These are phyloP conservation scores for Podosphaera leucotricha DNA, from an alignment of 2,329 filamentous ascomycete species.

Conservation along the genomic window DNA sequence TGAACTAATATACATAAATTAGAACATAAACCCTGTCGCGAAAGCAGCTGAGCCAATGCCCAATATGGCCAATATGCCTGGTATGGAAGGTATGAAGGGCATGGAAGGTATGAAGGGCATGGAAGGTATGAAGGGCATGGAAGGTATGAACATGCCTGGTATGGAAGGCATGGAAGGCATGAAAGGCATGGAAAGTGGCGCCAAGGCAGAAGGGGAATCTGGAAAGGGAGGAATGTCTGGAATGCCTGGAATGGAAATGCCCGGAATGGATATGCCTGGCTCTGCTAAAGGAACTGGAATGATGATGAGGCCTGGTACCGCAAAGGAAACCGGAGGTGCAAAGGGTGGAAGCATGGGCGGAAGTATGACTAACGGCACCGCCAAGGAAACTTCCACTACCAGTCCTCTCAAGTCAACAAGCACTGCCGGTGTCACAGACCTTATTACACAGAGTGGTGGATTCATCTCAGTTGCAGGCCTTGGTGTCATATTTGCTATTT, in stretches of 20 bases:
- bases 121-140: too few relatives aligned
- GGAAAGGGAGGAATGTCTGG: not conserved
- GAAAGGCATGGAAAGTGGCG: not conserved
- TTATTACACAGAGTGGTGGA: conserved; percentile 11
- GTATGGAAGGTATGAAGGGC: too few relatives aligned
- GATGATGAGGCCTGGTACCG: not conserved
- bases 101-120: too few relatives aligned
- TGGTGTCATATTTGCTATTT: conserved; percentile 13
- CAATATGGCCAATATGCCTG: too few relatives aligned
- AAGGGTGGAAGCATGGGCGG: not conserved
- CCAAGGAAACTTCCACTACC: conserved; percentile 8
- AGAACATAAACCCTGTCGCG: too few relatives aligned
- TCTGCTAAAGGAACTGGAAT: not conserved
- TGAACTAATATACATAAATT: too few relatives aligned
- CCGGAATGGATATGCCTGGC: too few relatives aligned
- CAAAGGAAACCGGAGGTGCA: not conserved
- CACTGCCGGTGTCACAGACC: conserved; percentile 5
- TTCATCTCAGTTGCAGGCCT: conserved; percentile 13
- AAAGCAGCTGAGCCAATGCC: too few relatives aligned
- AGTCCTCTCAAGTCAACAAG: conserved; percentile 8
- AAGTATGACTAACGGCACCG: conserved; percentile 1
- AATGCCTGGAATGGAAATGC: not conserved
- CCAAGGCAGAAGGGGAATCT: too few relatives aligned
- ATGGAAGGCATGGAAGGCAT: not conserved
- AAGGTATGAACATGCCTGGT: not conserved